Evolutionary conservation across 331 rosid species (phyloP), one percentile per base, ranked within the genome.

Genomic region (Acacia pycnantha): DNA sequence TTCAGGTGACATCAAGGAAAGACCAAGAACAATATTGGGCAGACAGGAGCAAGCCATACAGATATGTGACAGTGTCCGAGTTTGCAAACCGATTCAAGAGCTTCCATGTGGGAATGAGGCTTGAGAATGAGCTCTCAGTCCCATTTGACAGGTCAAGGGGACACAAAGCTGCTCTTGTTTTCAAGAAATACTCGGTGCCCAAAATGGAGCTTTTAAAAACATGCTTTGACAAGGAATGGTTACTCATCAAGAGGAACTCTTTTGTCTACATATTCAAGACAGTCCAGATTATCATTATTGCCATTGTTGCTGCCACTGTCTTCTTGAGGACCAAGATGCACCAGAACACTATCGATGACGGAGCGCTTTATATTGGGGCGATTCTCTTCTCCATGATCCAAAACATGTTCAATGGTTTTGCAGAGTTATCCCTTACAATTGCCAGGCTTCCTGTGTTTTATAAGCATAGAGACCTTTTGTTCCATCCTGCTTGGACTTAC

Each of bases 21-120:
- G 99, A 96, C 84, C 99, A 96, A 66, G 97, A 94, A 78, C 99
- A 96, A 86, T 96, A 96, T 11, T 94, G 99, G 99, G 90, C 86
- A 53, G 93, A 92, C 47, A 85, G 88, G 74, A 84, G 77, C 56
- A 88, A 46, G 61, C 86, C 92, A 27, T 96, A 96, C 85, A 81
- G 93, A 6, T 92, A 84, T 79, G 22, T 94, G 16, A 51, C 97
- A 3, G 99, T 94, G 2, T 44, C 88, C 0, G 95, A 94, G 50
- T 96, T 94, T 11, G 89, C 90, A 16, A 80, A 70, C 79, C 67
- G 68, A 47, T 96, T 96, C 90, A 91, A 94, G 87, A 43, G 54
- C 5, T 96, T 94, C 90, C 98, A 89, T 76, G 98, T 89, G 0
- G 98, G 99, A 14, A 54, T 80, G 78, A 73, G 54, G 59, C 76